A percentile compares a stretch with the other conserved stretches of the same genome.
phyloP scores from a whole-genome alignment of 73 alveolate genomes.

The Symbiodinium pilosum region DNA sequence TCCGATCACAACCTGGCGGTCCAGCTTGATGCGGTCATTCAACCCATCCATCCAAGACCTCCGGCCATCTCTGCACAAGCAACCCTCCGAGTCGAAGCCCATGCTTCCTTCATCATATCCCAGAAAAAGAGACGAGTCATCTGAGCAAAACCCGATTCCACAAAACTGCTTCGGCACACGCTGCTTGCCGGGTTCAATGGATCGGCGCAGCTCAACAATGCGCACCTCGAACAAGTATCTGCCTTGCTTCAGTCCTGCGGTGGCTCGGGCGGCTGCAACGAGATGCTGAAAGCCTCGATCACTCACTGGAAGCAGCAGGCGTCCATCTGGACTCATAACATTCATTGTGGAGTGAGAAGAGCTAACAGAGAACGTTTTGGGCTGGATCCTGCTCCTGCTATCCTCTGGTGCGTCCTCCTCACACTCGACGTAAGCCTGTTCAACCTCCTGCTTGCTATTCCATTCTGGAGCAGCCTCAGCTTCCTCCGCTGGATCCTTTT shows the following conservation, averaged over 20 bases:
- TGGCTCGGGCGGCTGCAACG: background rate
- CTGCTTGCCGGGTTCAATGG: background rate
- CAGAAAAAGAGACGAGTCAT: conserved; percentile 17
- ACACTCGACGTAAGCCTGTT: conserved; percentile 65
- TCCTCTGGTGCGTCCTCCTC: conserved; percentile 64
- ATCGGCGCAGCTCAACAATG: background rate
- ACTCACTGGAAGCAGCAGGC: conserved; percentile 38
- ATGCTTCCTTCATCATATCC: conserved; percentile 44
- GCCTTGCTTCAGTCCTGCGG: conserved; percentile 53
- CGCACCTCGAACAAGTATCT: conserved; percentile 55
- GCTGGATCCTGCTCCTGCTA: background rate
- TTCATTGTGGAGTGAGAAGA: conserved; percentile 23
- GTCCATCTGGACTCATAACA: background rate
- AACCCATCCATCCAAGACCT: conserved; percentile 67
- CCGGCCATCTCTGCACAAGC: conserved; percentile 27
- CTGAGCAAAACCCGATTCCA: conserved; percentile 40
- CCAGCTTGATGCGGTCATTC: conserved; percentile 63
- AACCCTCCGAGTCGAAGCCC: conserved; percentile 78
- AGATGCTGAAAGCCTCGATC: conserved; percentile 48
- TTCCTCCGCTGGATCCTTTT: background rate
- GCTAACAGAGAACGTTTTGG: conserved; percentile 17
- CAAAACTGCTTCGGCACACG: background rate
- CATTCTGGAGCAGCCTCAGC: background rate
- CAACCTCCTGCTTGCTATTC: background rate
- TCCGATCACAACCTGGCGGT: conserved; percentile 26